Evolutionary conservation across 2,329 filamentous ascomycete species (phyloP), one percentile per base, ranked within the genome.

Genomic region (Sporothrix curviconia): DNA sequence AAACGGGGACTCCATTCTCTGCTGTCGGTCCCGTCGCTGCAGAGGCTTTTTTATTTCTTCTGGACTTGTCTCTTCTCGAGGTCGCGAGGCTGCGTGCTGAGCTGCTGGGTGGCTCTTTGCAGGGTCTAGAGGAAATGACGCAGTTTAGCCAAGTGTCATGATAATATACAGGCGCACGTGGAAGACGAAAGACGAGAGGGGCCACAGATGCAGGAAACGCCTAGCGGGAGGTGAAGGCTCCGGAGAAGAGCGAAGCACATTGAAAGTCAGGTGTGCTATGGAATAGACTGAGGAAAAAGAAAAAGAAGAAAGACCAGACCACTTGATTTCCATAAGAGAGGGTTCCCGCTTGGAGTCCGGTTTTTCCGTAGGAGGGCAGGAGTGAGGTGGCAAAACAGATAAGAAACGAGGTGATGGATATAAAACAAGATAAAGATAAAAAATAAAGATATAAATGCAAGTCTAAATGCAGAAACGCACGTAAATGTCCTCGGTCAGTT

Each of bases 401-500:
- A 25, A 32, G 14, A 25, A 17, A 22, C 9, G 6, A 24, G 19
- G n/a, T n/a, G n/a, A n/a, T n/a, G n/a, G n/a, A n/a, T n/a, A n/a
- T n/a, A n/a, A n/a, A n/a, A n/a, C n/a, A n/a, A n/a, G n/a, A n/a
- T n/a, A n/a, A n/a, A n/a, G n/a, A n/a, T n/a, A n/a, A n/a, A 24
- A 25, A 9, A 28, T 22, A 22, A n/a, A 17, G 25, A 34, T 49
- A 54, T 52, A 34, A 32, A 32, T 32, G 42, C 40, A 17, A 11
- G 37, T 66, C 72, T 66, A 74, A 63, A 73, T 71, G 70, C 68
- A 73, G 64, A 69, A 65, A 86, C 90, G 73, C 82, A 96, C 92
- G 74, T 92, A 92, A 71, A 97, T 96, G 74, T 97, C 92, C 75
- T 96, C 91, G 60, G 87, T 92, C 74, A 97, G 78, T 68, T 96